Evolutionary conservation across 2,329 filamentous ascomycete species (phyloP), one percentile per base, ranked within the genome.

Genomic region (Hypoxylon sp.): DNA sequence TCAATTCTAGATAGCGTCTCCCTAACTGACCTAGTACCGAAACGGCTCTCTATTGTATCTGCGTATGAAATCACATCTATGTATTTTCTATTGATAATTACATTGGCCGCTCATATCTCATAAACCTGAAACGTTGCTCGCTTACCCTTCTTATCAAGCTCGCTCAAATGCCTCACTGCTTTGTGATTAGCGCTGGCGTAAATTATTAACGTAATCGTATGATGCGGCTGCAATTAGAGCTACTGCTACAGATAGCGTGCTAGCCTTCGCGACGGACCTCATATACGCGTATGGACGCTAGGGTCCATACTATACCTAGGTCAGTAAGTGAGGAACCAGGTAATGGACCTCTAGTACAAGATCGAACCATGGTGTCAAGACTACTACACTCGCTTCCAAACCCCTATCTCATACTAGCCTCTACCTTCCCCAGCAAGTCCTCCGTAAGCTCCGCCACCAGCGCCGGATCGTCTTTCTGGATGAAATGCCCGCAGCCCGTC

Each of bases 381-480:
- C 51, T 16, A 4, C 22, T 22, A 46, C 49, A 6, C 26, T n/a
- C n/a, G n/a, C n/a, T n/a, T n/a, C 24, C 14, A 30, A 7, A 12
- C 28, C 28, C 24, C 46, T 48, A 40, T 20, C 30, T 36, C 9
- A 16, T 20, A 32, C 3, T 20, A 9, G 22, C 51, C 28, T 51
- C 50, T 2, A 67, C 11, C n/a, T 48, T 56, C 48, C 14, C 38
- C 1, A 75, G 38, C 63, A 75, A 55, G 12, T 60, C 44, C 8
- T 44, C 66, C 46, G 61, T 60, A 20, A 74, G 61, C 48, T 65
- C 55, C 12, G 80, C 72, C 6, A 85, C 83, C 60, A 83, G 78
- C 0, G 61, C 75, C 2, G 86, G 85, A 26, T 83, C 80, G 64
- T 87, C 85, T 33, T 75, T 78, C 67, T 88, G 86, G 22, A 88